A percentile compares a stretch with the other conserved stretches of the same genome.
Conservation (phyloP, 768 basidiomycete species). For the Termitomyces heimii region DNA sequence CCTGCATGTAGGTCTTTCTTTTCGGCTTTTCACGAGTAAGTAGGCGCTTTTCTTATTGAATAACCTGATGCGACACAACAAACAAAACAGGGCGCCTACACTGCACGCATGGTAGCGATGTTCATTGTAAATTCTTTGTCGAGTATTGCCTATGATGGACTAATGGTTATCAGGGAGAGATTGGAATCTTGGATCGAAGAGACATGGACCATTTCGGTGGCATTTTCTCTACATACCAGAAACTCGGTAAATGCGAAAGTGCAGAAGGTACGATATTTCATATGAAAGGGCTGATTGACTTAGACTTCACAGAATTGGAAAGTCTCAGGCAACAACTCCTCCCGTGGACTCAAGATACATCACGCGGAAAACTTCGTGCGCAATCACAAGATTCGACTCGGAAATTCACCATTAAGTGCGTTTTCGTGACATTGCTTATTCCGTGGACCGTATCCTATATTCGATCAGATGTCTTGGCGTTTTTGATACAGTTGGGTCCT, state of each 20-base stretch:
- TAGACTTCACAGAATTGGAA: neutral
- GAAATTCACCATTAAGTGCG: constrained; percentile 60
- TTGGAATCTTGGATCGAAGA: constrained; percentile 63
- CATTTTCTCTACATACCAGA: constrained; percentile 59
- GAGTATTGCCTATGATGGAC: neutral
- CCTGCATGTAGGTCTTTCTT: constrained; percentile 52
- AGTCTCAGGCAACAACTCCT: constrained; percentile 37
- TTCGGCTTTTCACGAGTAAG: constrained; percentile 73
- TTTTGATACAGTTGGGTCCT: constrained; percentile 73
- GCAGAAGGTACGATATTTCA: constrained; percentile 28
- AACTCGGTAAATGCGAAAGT: constrained; percentile 49
- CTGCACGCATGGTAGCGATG: constrained; percentile 67
- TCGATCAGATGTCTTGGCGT: constrained; percentile 57
- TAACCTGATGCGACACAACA: constrained; percentile 5
- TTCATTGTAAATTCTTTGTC: constrained; percentile 44
- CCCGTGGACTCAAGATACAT: constrained; percentile 47
- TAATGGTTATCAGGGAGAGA: constrained; percentile 42
- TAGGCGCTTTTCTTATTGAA: neutral
- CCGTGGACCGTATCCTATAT: neutral
- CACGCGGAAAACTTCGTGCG: constrained; percentile 49
- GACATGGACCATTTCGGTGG: constrained; percentile 69
- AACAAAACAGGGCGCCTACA: constrained; percentile 59
- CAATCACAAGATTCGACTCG: constrained; percentile 28
- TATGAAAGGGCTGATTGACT: neutral
- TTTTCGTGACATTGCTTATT: neutral